phyloP scores from a whole-genome alignment of 768 basidiomycete species.

The Russula virescens region DNA sequence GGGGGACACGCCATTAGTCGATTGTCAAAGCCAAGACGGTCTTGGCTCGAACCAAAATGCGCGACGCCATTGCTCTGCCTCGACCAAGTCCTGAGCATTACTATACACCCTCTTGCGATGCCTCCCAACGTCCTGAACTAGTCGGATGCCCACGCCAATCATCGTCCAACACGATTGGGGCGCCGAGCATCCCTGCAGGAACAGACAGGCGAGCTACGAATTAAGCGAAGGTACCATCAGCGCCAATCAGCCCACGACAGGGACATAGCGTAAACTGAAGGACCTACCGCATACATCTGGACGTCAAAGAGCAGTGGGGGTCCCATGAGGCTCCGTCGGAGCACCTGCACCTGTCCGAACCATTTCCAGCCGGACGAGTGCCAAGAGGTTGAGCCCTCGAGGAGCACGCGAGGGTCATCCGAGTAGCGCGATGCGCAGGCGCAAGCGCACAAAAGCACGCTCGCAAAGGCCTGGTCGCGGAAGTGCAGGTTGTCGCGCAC shows the following conservation, averaged over 20 bases:
- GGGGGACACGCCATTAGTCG: background rate
- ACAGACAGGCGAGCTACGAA: slow-evolving; percentile 34
- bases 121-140: slow-evolving; percentile 70
- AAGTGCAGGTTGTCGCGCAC: slow-evolving; percentile 37
- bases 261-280: slow-evolving; percentile 25
- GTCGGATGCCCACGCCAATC: slow-evolving; percentile 58
- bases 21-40: background rate
- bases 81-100: slow-evolving; percentile 35
- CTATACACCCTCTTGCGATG: slow-evolving; percentile 49
- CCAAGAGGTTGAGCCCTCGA: slow-evolving; percentile 26
- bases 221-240: slow-evolving; percentile 19
- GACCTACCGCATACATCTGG: slow-evolving; percentile 55
- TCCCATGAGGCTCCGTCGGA: slow-evolving; percentile 51
- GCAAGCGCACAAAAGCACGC: slow-evolving; percentile 44
- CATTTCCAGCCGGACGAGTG: slow-evolving; percentile 45
- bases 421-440: slow-evolving; percentile 46
- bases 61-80: slow-evolving; percentile 72
- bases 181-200: slow-evolving; percentile 41
- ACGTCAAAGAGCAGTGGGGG: slow-evolving; percentile 62
- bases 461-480: slow-evolving; percentile 39
- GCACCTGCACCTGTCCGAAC: slow-evolving; percentile 53
- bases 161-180: slow-evolving; percentile 53
- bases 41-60: slow-evolving; percentile 45
- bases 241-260: slow-evolving; percentile 23
- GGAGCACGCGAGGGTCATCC: slow-evolving; percentile 45